Evolutionary conservation across 108 stramenopile genomes (phyloP).

Genomic region (Cyclotella kingstonii): DNA sequence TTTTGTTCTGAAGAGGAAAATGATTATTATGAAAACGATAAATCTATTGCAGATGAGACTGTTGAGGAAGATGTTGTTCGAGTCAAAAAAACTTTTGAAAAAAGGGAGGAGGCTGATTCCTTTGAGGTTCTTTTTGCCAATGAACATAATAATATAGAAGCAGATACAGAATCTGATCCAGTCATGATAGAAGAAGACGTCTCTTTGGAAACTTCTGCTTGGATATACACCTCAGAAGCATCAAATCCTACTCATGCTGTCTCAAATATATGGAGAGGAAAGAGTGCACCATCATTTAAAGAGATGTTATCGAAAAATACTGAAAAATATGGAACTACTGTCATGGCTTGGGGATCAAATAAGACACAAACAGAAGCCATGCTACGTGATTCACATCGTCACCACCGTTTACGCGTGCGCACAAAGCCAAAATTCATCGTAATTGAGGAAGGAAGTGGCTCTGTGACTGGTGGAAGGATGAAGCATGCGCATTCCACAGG

Average conservation of each 20-base stretch:
- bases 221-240: slow-evolving; percentile 29
- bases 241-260: background rate
- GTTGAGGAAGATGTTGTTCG: slow-evolving; percentile 3
- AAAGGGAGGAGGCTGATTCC: slow-evolving; percentile 10
- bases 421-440: slow-evolving; percentile 46
- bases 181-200: slow-evolving; percentile 31
- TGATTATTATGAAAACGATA: slow-evolving; percentile 4
- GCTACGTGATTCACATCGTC: slow-evolving; percentile 35
- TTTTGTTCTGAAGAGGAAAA: background rate
- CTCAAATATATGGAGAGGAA: slow-evolving; percentile 22
- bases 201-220: slow-evolving; percentile 33
- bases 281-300: slow-evolving; percentile 31
- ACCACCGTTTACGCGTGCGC: slow-evolving; percentile 31
- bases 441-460: slow-evolving; percentile 5
- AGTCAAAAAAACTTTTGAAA: background rate
- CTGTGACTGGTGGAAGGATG: slow-evolving; percentile 1
- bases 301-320: slow-evolving; percentile 27
- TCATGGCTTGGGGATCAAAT: slow-evolving; percentile 11
- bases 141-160: slow-evolving; percentile 2
- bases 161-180: slow-evolving; percentile 5
- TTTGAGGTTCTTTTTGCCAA: slow-evolving; percentile 19
- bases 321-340: background rate
- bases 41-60: slow-evolving; percentile 13
- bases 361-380: slow-evolving; percentile 30
- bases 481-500: slow-evolving; percentile 43